A percentile compares a stretch with the other conserved stretches of the same genome.
These are phyloP conservation scores for Yamadazyma mexicana DNA, from an alignment of 1,139 yeast species.

Conservation along the genomic window DNA sequence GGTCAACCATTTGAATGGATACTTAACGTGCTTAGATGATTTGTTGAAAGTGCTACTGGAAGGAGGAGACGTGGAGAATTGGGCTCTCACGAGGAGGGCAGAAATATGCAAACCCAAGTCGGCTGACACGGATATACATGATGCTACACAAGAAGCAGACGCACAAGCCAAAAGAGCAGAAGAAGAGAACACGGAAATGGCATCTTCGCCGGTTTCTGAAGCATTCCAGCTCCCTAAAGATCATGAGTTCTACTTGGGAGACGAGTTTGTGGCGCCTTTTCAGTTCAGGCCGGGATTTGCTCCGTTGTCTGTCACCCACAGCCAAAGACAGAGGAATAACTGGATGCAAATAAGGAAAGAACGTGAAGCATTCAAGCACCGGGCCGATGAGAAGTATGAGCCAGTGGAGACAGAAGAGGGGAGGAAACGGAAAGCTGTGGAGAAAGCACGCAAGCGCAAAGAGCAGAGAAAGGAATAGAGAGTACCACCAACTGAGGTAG, in stretches of 20 bases:
- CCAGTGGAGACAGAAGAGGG: conserved; percentile 7
- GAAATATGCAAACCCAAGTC: conserved; percentile 28
- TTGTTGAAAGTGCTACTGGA: conserved; percentile 45
- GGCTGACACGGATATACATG: neutral
- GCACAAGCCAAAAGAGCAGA: too few relatives aligned
- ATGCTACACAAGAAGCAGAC: conserved; percentile 7
- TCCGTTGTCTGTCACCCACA: conserved; percentile 43
- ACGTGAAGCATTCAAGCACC: conserved; percentile 10
- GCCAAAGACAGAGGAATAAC: conserved; percentile 16
- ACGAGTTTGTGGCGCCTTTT: conserved; percentile 30
- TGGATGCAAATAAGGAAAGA: conserved; percentile 13
- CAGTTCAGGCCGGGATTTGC: conserved; percentile 49
- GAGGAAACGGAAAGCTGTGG: conserved; percentile 3
- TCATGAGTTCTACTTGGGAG: conserved; percentile 36
- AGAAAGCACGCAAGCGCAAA: conserved; percentile 7
- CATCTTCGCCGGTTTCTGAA: neutral
- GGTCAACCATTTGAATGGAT: conserved; percentile 51
- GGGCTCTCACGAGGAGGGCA: conserved; percentile 51
- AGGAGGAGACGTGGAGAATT: conserved; percentile 51
- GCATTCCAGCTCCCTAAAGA: conserved; percentile 27
- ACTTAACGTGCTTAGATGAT: conserved; percentile 57
- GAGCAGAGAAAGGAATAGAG: conserved; percentile 3
- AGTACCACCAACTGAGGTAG: neutral
- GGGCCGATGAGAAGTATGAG: conserved; percentile 6
- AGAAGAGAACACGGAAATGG: too few relatives aligned